Percentiles rank a stretch among this genome's conserved stretches.
phyloP scores from a whole-genome alignment of 805 yeast species.

The Naumovozyma castellii region DNA sequence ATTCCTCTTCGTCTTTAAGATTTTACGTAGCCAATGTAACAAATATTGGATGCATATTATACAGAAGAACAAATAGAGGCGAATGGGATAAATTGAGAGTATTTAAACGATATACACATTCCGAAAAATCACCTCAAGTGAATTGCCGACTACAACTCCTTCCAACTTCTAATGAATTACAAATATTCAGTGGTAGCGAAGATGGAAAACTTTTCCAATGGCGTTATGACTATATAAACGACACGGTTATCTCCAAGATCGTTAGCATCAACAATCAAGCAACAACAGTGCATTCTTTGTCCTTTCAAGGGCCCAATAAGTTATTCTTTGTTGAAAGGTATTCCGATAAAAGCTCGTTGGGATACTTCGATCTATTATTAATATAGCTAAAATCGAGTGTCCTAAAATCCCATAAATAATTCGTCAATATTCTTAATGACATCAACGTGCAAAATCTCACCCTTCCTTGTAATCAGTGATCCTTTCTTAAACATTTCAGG shows the following conservation, averaged over 20 bases:
- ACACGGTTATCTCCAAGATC: slow-evolving; percentile 3
- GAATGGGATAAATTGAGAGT: slow-evolving; percentile 13
- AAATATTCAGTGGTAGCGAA: slow-evolving; percentile 17
- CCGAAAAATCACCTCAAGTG: neutral
- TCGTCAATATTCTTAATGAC: slow-evolving; percentile 32
- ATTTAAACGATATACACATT: slow-evolving; percentile 3
- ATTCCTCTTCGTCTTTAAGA: slow-evolving; percentile 6
- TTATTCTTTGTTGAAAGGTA: slow-evolving; percentile 6
- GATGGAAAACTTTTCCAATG: slow-evolving; percentile 12
- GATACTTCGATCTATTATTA: neutral
- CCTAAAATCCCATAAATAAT: slow-evolving; percentile 26
- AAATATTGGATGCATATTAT: slow-evolving; percentile 16
- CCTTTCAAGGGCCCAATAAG: slow-evolving; percentile 1
- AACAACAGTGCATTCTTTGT: slow-evolving; percentile 3
- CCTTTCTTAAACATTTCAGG: slow-evolving; percentile 86
- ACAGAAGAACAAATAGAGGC: slow-evolving; percentile 13
- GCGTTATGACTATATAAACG: slow-evolving; percentile 10
- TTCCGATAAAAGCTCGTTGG: neutral
- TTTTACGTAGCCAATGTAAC: slow-evolving; percentile 10
- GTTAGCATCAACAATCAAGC: neutral
- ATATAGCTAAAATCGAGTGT: neutral
- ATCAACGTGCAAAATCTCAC: slow-evolving; percentile 37
- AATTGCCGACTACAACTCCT: neutral
- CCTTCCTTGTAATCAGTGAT: slow-evolving; percentile 42
- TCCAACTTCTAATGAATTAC: slow-evolving; percentile 1